Evolutionary conservation across 1,284 basidiomycete genomes (phyloP).

Genomic region (Golubevia sp.): DNA sequence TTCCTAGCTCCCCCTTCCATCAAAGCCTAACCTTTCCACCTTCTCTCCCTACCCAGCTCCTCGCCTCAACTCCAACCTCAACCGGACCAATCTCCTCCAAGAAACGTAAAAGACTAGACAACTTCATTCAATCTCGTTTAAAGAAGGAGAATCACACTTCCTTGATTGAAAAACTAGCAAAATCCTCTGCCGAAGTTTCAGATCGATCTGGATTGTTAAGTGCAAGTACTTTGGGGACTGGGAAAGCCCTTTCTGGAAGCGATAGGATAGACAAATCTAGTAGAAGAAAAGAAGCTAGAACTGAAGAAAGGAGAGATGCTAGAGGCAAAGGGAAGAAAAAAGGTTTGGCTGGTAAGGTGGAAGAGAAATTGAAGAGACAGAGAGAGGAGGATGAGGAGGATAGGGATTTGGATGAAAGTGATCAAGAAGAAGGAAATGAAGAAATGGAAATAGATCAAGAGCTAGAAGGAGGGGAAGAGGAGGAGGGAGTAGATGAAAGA

Average conservation of each 20-base stretch:
- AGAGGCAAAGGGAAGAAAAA: conserved; percentile 14
- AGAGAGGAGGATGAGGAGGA: conserved; percentile 14
- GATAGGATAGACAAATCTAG: conserved; percentile 38
- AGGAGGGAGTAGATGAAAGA: background rate
- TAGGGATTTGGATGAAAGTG: background rate
- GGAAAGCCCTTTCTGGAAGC: conserved; percentile 21
- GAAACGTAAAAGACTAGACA: conserved; percentile 57
- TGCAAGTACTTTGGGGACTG: conserved; percentile 54
- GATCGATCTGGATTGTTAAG: conserved; percentile 46
- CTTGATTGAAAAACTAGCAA: conserved; percentile 42
- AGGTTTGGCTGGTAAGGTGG: conserved; percentile 26
- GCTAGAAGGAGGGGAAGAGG: background rate
- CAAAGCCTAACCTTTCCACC: conserved; percentile 35
- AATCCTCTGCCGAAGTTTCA: conserved; percentile 39
- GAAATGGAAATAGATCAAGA: background rate
- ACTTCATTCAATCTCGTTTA: conserved; percentile 52
- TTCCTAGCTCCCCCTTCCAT: conserved; percentile 1
- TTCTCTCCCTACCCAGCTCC: background rate
- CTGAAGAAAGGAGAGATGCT: conserved; percentile 6
- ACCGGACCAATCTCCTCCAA: conserved; percentile 36
- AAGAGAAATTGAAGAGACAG: conserved; percentile 24
- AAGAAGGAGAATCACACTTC: conserved; percentile 49
- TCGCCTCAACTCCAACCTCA: background rate
- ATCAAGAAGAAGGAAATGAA: background rate
- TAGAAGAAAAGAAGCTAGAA: conserved; percentile 22